phyloP scores from a whole-genome alignment of 441 rosid genomes.

The Sinapis alba region DNA sequence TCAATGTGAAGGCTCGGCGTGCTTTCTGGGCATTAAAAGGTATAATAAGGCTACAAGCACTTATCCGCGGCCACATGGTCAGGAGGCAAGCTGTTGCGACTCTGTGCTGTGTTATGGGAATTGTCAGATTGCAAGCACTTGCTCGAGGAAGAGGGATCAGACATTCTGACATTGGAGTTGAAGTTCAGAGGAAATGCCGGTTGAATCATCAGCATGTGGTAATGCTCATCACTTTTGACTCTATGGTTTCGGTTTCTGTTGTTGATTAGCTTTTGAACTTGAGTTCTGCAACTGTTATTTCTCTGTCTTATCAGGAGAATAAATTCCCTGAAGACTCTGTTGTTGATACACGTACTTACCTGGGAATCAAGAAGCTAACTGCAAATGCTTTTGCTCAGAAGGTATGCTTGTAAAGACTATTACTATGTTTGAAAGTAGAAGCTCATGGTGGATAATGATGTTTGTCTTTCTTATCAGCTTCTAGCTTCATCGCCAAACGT shows the following conservation, averaged over 20 bases:
- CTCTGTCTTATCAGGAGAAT: conserved; percentile 44
- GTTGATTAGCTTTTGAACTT: conserved; percentile 15
- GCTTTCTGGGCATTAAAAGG: conserved; percentile 41
- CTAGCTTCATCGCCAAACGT: conserved; percentile 69
- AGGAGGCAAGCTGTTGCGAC: conserved; percentile 73
- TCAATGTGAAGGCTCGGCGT: conserved; percentile 39
- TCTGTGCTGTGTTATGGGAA: conserved; percentile 55
- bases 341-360: conserved; percentile 43
- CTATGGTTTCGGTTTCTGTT: conserved; percentile 11
- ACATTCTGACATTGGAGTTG: conserved; percentile 60
- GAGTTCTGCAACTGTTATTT: conserved; percentile 11
- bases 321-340: conserved; percentile 42
- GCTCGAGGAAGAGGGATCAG: conserved; percentile 64
- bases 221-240: conserved; percentile 22
- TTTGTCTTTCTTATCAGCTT: conserved; percentile 50
- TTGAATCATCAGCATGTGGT: conserved; percentile 47
- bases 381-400: conserved; percentile 65
- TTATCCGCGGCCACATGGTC: conserved; percentile 69
- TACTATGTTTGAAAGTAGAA: background rate
- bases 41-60: conserved; percentile 40
- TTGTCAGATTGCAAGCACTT: conserved; percentile 64
- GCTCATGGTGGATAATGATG: conserved; percentile 17
- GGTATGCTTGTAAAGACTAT: conserved; percentile 47
- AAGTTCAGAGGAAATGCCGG: conserved; percentile 44
- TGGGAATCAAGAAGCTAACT: conserved; percentile 55